These are phyloP conservation scores for Austroboletus eburneus DNA, from an alignment of 768 basidiomycete genomes.

Conservation along the genomic window DNA sequence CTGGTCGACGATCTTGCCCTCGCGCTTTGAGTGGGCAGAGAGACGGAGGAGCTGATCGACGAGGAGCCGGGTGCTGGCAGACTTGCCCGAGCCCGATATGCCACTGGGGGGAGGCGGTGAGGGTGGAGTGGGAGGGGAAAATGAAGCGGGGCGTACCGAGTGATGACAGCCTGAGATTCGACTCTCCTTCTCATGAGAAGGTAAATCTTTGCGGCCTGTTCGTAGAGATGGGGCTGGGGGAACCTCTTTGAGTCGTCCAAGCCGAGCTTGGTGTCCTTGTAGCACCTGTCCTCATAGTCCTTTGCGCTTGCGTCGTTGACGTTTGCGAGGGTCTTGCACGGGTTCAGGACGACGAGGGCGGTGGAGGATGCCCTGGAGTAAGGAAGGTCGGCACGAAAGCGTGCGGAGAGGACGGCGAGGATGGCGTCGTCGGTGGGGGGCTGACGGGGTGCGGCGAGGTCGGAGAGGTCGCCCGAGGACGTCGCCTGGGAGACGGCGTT, in stretches of 20 bases:
- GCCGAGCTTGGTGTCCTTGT: conserved; percentile 48
- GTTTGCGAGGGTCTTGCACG: conserved; percentile 53
- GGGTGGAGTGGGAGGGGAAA: conserved; percentile 11
- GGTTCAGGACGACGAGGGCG: conserved; percentile 56
- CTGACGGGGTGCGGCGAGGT: conserved; percentile 40
- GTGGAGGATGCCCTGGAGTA: conserved; percentile 49
- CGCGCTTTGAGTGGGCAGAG: conserved; percentile 54
- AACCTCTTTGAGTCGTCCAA: conserved; percentile 35
- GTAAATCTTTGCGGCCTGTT: conserved; percentile 58
- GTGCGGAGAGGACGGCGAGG: conserved; percentile 49
- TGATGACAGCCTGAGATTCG: conserved; percentile 53
- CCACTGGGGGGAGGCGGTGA: conserved; percentile 39
- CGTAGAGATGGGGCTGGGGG: conserved; percentile 58
- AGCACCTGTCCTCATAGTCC: conserved; percentile 53
- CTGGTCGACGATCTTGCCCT: conserved; percentile 49
- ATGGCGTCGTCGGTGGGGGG: conserved; percentile 57
- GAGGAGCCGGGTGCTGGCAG: conserved; percentile 47
- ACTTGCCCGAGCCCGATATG: conserved; percentile 62
- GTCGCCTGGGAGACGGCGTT: conserved; percentile 34
- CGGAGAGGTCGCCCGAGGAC: conserved; percentile 44
- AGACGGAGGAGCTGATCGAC: conserved; percentile 57
- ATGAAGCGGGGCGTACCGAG: conserved; percentile 38
- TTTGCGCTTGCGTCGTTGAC: conserved; percentile 53
- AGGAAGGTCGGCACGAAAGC: conserved; percentile 56
- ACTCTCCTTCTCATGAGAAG: conserved; percentile 51